Conservation (phyloP, 305 asterid genomes). For the Fraxinus floribunda region DNA sequence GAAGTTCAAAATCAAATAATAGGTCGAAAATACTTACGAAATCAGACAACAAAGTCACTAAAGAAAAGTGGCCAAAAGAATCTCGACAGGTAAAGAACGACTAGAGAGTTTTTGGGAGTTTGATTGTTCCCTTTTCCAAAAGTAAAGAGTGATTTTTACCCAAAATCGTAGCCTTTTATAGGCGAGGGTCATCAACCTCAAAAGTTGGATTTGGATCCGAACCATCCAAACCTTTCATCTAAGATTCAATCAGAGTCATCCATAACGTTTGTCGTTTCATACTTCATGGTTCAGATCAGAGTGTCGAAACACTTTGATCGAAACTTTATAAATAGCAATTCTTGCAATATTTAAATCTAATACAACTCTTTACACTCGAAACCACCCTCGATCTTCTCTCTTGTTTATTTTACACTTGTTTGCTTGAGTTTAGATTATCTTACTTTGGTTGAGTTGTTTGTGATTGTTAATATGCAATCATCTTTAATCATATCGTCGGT, state of each 20-base stretch:
- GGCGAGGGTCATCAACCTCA: not conserved
- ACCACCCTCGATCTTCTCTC: too few species aligned
- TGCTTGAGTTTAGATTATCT: too few species aligned
- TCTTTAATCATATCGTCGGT: too few species aligned
- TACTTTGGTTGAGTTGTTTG: too few species aligned
- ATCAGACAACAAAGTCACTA: not conserved
- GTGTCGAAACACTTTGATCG: too few species aligned
- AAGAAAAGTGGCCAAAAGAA: not conserved
- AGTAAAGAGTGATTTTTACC: not conserved
- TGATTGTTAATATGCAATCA: too few species aligned
- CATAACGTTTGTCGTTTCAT: not conserved
- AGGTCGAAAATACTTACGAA: not conserved
- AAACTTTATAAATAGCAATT: too few species aligned
- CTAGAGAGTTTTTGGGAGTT: not conserved
- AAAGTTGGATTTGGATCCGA: not conserved
- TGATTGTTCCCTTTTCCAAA: not conserved
- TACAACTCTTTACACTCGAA: too few species aligned
- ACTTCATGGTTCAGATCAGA: too few species aligned
- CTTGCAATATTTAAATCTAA: too few species aligned
- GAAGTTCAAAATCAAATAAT: too few species aligned
- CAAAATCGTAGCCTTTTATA: not conserved
- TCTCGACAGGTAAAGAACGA: not conserved
- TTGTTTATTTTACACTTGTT: too few species aligned
- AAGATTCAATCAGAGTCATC: not conserved
- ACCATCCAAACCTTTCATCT: not conserved